These are phyloP conservation scores for Cystobasidiopsis lactophilus DNA, from an alignment of 768 basidiomycete species.

Conservation along the genomic window DNA sequence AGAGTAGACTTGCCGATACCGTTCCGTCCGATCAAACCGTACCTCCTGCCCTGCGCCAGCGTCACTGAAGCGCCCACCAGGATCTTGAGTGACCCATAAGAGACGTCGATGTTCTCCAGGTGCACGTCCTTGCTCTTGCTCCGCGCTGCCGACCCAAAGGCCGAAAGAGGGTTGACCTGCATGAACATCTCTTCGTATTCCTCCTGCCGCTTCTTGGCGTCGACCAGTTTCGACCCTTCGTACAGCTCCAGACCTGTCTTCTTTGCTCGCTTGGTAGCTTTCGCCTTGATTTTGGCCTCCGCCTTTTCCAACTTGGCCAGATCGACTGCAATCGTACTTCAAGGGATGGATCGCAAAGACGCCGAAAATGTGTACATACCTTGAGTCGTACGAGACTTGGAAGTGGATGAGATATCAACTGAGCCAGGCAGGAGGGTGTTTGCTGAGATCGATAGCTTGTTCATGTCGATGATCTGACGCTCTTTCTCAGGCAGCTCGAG, in stretches of 20 bases:
- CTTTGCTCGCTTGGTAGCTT: constrained; percentile 88
- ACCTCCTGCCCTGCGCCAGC: constrained; percentile 28
- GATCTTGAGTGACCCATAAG: constrained; percentile 83
- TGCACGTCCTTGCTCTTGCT: constrained; percentile 97
- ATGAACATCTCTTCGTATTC: constrained; percentile 80
- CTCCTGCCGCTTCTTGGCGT: constrained; percentile 75
- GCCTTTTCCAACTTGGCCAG: constrained; percentile 90
- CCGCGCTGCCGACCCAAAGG: constrained; percentile 41
- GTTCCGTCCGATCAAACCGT: constrained; percentile 71
- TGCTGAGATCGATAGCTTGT: background rate
- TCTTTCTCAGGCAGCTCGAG: too few species aligned
- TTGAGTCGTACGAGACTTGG: constrained; percentile 79
- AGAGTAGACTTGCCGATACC: constrained; percentile 95
- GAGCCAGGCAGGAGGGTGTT: constrained; percentile 20
- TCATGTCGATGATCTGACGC: constrained; percentile 8
- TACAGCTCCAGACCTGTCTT: constrained; percentile 37
- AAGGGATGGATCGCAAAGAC: too few species aligned
- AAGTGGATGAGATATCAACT: constrained; percentile 73
- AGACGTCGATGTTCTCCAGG: constrained; percentile 82
- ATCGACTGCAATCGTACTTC: too few species aligned
- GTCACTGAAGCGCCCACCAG: constrained; percentile 24
- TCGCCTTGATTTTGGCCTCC: constrained; percentile 92
- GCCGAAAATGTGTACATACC: too few species aligned
- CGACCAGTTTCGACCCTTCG: constrained; percentile 85
- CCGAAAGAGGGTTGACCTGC: constrained; percentile 90